Base-by-base conservation (phyloP, 1,284 basidiomycete species). In the Leccinum pachyderme region DNA sequence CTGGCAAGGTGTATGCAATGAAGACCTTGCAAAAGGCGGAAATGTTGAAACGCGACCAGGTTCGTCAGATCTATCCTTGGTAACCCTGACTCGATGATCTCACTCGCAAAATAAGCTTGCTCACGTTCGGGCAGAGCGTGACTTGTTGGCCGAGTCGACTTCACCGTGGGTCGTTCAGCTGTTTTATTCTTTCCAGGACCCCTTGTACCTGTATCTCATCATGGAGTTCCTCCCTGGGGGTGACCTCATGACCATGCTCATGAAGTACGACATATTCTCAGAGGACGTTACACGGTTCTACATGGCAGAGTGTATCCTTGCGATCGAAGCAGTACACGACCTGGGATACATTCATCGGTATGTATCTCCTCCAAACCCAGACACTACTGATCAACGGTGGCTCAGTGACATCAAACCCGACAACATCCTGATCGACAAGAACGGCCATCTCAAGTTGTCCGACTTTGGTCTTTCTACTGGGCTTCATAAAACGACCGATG, bases 221-320 rank as follows among this genome's bases (percentile, higher is more conserved):
- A 99, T 99, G 96, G 96, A 98, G 73, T 99, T 98, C 77, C 79
- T 99, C 53, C 95, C 96, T 29, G 96, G 96, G 46, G 96, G 96
- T 24, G 96, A 99, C 73, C 78, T 99, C 58, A 98, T 99, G 96
- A 91, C 89, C 35, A 99, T 98, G 96, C 80, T 99, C 61, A 99
- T 99, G 88, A 98, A 98, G 75, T 98, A 99, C 74, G 96, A 99
- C 72, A 93, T 96, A 1, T 99, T 99, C 75, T 94, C 93, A 8
- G 96, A 99, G 73, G 96, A 99, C 70, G 96, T 99, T 37, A 97
- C 95, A 32, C 87, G 97, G 54, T 99, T 99, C 77, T 99, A 99
- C 75, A 98, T 99, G 86, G 96, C 96, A 43, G 96, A 99, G 75
- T 98, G 95, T 72, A 94, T 98, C 53, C 81, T 99, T 32, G 96